These are phyloP conservation scores for Fusarium vanettenii DNA, from an alignment of 2,329 filamentous ascomycete genomes.

Conservation along the genomic window DNA sequence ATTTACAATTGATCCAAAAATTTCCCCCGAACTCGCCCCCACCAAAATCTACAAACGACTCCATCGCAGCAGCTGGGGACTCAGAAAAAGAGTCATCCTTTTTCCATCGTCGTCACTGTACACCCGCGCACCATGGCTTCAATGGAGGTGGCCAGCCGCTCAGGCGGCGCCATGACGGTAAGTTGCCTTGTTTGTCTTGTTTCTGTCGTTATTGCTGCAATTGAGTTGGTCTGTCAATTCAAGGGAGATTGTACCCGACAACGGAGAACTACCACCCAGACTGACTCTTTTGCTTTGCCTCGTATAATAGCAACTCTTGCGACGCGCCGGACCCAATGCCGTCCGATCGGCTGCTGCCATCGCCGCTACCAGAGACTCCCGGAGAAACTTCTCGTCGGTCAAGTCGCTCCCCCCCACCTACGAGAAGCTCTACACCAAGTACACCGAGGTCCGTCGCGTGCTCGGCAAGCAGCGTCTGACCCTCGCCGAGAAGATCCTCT, in stretches of 20 bases:
- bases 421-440: conserved; percentile 80
- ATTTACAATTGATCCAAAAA: conserved; percentile 51
- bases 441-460: conserved; percentile 79
- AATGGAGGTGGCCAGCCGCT: conserved; percentile 62
- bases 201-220: background rate
- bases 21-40: conserved; percentile 45
- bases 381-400: conserved; percentile 53
- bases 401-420: conserved; percentile 76
- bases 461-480: conserved; percentile 78
- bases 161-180: conserved; percentile 61
- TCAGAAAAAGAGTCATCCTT: conserved; percentile 26
- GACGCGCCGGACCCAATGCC: conserved; percentile 48
- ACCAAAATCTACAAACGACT: conserved; percentile 32
- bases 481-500: conserved; percentile 97
- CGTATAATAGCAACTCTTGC: conserved; percentile 51
- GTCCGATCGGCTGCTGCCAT: conserved; percentile 39
- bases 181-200: conserved; percentile 9
- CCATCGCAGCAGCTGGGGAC: conserved; percentile 9
- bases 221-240: conserved; percentile 7
- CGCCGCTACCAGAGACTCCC: conserved; percentile 49
- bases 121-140: conserved; percentile 56
- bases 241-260: conserved; percentile 1
- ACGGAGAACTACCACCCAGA: background rate
- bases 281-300: conserved; percentile 22
- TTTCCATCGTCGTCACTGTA: conserved; percentile 20